Evolutionary conservation across 2,329 filamentous ascomycete genomes (phyloP), one percentile per base, ranked within the genome.

Genomic region (Epichloe coenophiala): DNA sequence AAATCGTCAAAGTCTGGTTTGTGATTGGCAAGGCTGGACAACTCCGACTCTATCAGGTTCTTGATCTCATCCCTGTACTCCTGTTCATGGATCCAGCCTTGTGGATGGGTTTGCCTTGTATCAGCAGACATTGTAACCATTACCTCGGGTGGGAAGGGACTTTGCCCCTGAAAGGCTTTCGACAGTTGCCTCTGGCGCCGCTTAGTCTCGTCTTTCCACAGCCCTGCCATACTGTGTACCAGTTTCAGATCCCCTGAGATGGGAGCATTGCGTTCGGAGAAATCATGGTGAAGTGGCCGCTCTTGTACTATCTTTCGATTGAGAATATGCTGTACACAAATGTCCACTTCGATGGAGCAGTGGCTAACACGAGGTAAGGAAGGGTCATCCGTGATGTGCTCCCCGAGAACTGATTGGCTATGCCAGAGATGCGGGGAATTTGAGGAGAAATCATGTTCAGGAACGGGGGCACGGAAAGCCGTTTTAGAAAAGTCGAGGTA

Each of bases 41-140:
- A 76, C 62, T 96, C 89, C 23, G 83, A 73, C 1, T 68, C 62
- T 8, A 86, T 78, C 23, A 94, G 71, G 27, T 76, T 69, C 33
- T 71, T 66, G 2, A 95, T 71, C 57, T 85, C 75, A 42, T 81
- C 71, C 35, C 80, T 73, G 60, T 84, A 91, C 60, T 95, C 90
- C 45, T 88, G 82, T 63, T 97, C 91, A 57, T 96, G 90, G 50
- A 96, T 84, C 91, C 93, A 98, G 0, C 81, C 83, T n/a, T 81
- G 80, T n/a, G 80, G 74, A 39, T 83, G 77, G 2, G 80, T 79
- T 53, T 86, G 76, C 49, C 89, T 78, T 35, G 81, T 73, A 64
- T 93, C 86, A 5, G 88, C 88, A 39, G 89, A 95, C 83, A 97
- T 94, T 2, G 88, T 88, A 3, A 94, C 77, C 52, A 97, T 69